A percentile compares a stretch with the other conserved stretches of the same genome.
These are phyloP conservation scores for Cyclocybe cylindracea DNA, from an alignment of 768 basidiomycete genomes.

Conservation along the genomic window DNA sequence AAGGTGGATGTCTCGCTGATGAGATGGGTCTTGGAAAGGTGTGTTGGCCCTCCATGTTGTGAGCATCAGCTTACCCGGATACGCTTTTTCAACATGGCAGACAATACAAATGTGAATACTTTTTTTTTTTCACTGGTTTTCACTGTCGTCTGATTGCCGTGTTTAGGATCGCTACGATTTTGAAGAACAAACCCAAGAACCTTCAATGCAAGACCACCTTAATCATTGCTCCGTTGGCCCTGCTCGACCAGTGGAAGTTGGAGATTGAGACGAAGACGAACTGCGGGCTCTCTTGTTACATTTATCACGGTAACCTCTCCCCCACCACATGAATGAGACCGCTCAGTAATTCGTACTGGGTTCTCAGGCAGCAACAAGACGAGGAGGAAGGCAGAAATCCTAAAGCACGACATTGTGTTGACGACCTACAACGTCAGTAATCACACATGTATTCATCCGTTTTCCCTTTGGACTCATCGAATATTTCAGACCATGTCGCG, in stretches of 20 bases:
- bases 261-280: constrained; percentile 63
- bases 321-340: background rate
- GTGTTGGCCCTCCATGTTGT: constrained; percentile 8
- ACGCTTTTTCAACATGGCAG: constrained; percentile 18
- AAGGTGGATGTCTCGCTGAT: constrained; percentile 53
- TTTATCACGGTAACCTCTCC: constrained; percentile 57
- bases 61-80: background rate
- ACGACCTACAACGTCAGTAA: constrained; percentile 49
- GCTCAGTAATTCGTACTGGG: background rate
- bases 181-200: constrained; percentile 52
- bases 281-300: constrained; percentile 45
- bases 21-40: constrained; percentile 68
- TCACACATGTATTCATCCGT: background rate
- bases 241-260: constrained; percentile 67
- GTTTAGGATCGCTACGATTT: constrained; percentile 58
- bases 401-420: constrained; percentile 61
- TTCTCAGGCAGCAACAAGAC: constrained; percentile 44
- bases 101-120: constrained; percentile 48
- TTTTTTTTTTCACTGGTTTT: background rate
- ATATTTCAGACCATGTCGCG: constrained; percentile 49
- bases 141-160: constrained; percentile 5
- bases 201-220: constrained; percentile 61
- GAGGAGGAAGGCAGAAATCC: constrained; percentile 46
- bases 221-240: constrained; percentile 64
- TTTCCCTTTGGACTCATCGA: background rate